Evolutionary conservation across 768 basidiomycete species (phyloP).

Genomic region (Boletus bicolor): DNA sequence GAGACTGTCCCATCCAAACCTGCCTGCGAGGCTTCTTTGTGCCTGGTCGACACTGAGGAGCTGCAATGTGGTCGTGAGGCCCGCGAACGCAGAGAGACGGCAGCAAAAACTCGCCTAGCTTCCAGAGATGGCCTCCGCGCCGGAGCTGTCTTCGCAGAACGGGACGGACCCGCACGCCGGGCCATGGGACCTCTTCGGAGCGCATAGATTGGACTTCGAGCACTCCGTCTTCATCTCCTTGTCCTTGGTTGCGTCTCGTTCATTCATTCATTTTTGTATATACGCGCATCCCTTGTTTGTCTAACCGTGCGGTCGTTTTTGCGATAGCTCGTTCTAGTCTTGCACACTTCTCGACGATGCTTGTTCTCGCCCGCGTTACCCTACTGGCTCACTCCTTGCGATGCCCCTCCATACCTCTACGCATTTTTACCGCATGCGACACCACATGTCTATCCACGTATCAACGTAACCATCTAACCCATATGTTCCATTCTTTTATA

Average conservation of each 20-base stretch:
- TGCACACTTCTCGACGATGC: slow-evolving; percentile 11
- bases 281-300: not conserved
- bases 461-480: slow-evolving; percentile 2
- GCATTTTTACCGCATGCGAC: slow-evolving; percentile 3
- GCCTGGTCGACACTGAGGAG: slow-evolving; percentile 1
- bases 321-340: slow-evolving; percentile 14
- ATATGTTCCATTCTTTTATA: slow-evolving; percentile 3
- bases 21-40: not conserved
- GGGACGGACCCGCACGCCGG: slow-evolving; percentile 29
- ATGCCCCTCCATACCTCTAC: slow-evolving; percentile 2
- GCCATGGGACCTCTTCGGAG: slow-evolving; percentile 31
- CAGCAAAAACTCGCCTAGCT: slow-evolving; percentile 22
- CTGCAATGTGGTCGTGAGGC: slow-evolving; percentile 18
- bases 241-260: not conserved
- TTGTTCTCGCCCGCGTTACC: not conserved
- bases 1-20: slow-evolving; percentile 8
- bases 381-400: not conserved
- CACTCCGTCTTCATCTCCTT: too few relatives aligned
- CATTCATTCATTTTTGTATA: slow-evolving; percentile 12
- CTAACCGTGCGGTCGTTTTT: not conserved
- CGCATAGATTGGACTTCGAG: not conserved
- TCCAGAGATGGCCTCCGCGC: slow-evolving; percentile 29
- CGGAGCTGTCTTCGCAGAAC: slow-evolving; percentile 27
- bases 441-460: slow-evolving; percentile 3
- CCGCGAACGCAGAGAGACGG: slow-evolving; percentile 27